Conservation (phyloP, 495 filamentous ascomycete genomes). For the Aspergillus sparsus region DNA sequence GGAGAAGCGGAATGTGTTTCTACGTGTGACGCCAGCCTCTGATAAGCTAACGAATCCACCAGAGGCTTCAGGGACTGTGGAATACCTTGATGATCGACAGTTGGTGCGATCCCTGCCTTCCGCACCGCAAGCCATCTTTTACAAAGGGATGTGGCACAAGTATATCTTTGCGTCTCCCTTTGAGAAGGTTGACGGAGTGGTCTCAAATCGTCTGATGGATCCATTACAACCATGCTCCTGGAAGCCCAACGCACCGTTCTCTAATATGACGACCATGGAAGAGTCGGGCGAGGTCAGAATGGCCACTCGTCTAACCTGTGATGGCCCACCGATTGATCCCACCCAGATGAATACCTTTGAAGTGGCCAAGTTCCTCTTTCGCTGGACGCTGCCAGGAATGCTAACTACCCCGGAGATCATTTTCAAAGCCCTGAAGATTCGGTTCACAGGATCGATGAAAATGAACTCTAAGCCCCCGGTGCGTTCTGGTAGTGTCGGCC, state of each 20-base stretch:
- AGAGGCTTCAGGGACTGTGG: background rate
- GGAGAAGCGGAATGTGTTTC: conserved; percentile 56
- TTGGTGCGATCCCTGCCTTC: conserved; percentile 11
- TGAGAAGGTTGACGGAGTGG: conserved; percentile 15
- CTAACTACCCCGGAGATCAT: conserved; percentile 18
- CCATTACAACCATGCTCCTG: conserved; percentile 2
- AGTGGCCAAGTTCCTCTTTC: conserved; percentile 1
- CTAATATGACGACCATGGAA: conserved; percentile 15
- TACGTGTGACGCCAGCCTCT: background rate
- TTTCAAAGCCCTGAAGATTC: conserved; percentile 14
- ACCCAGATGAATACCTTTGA: conserved; percentile 4
- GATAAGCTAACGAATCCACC: background rate
- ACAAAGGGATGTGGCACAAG: conserved; percentile 20
- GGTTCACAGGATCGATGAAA: conserved; percentile 7
- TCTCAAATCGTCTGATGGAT: conserved; percentile 17
- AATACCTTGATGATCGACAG: conserved; percentile 10
- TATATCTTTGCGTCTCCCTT: conserved; percentile 21
- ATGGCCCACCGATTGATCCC: conserved; percentile 13
- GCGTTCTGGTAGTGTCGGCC: conserved; percentile 15
- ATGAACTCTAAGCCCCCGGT: conserved; percentile 19
- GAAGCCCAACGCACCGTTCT: conserved; percentile 14
- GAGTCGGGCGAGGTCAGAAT: conserved; percentile 15
- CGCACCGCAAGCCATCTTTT: conserved; percentile 3
- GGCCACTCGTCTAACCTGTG: conserved; percentile 12
- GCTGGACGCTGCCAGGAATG: conserved; percentile 16